Evolutionary conservation across 1,139 yeast genomes (phyloP), one percentile per base, ranked within the genome.

Genomic region (Blastobotrys apis): DNA sequence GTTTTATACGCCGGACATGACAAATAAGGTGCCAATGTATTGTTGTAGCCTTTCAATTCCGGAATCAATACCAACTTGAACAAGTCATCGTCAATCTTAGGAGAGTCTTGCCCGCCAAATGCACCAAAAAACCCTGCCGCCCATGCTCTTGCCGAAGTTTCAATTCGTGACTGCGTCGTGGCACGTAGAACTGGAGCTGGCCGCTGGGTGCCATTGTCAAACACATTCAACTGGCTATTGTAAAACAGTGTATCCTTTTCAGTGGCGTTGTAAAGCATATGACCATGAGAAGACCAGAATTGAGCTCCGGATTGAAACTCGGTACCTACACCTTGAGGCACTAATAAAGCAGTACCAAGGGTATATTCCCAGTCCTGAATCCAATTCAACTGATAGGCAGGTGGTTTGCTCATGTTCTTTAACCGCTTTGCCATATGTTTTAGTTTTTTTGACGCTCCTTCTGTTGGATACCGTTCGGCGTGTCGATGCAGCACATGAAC

Each of bases 71-170:
- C 55, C 39, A 68, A 53, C 16, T 52, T 52, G 53, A 66, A 68
- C 13, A 56, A 43, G n/a, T 62, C 59, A 19, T 54, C 56, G 31
- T 56, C 52, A 26, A 55, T 58, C 6, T 49, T 53, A 10, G 62
- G 56, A 4, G 63, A 47, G 13, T 41, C 52, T 45, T 59, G 63
- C 15, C 63, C 63, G 20, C 67, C 67, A 47, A 65, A 64, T 15
- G 62, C 52, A 27, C 72, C 72, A 49, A 68, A 68, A 48, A 68
- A 68, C 9, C 73, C 73, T 4, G 72, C 72, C 3, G 73, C 72
- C 73, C 73, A 68, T 0, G 72, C 68, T 30, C 59, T 53, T 2
- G 72, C 72, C 15, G 71, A 66, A 22, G 70, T 65, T 43, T 59
- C 52, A 37, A 68, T 68, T 23, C 73, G 64, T 23, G 65, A 59